phyloP scores from a whole-genome alignment of 768 basidiomycete species.

The Collybiopsis luxurians region DNA sequence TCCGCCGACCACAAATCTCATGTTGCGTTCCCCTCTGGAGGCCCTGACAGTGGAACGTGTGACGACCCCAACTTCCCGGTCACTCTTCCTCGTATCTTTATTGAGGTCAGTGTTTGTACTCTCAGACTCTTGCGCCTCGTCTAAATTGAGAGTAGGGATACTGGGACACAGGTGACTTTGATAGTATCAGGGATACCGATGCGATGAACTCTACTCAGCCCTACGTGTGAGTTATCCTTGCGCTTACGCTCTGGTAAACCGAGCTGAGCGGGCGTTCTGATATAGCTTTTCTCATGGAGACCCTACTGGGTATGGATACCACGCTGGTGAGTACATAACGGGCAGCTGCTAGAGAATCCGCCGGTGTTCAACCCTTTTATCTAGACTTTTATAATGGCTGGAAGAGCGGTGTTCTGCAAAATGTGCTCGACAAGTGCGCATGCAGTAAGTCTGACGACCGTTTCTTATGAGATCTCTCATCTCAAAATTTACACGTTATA shows the following conservation, averaged over 20 bases:
- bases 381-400: slow-evolving; percentile 61
- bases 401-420: slow-evolving; percentile 52
- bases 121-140: neutral
- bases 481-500: neutral
- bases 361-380: too few species aligned
- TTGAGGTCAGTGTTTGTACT: slow-evolving; percentile 36
- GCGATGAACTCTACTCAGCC: slow-evolving; percentile 49
- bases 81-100: slow-evolving; percentile 46
- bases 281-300: slow-evolving; percentile 54
- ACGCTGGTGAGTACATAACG: slow-evolving; percentile 51
- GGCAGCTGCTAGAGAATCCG: too few species aligned
- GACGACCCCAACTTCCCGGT: slow-evolving; percentile 43
- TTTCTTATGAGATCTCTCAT: neutral
- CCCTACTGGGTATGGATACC: slow-evolving; percentile 60
- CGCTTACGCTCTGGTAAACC: neutral
- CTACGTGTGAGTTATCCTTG: slow-evolving; percentile 42
- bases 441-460: slow-evolving; percentile 26
- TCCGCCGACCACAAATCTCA: slow-evolving; percentile 52
- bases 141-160: slow-evolving; percentile 34
- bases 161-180: slow-evolving; percentile 37
- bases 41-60: slow-evolving; percentile 49
- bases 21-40: slow-evolving; percentile 43
- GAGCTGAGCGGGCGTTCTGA: neutral
- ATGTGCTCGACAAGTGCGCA: slow-evolving; percentile 51
- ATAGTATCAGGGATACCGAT: slow-evolving; percentile 28